Evolutionary conservation across 306 rosid genomes (phyloP).

Genomic region (Prunus mongolica): DNA sequence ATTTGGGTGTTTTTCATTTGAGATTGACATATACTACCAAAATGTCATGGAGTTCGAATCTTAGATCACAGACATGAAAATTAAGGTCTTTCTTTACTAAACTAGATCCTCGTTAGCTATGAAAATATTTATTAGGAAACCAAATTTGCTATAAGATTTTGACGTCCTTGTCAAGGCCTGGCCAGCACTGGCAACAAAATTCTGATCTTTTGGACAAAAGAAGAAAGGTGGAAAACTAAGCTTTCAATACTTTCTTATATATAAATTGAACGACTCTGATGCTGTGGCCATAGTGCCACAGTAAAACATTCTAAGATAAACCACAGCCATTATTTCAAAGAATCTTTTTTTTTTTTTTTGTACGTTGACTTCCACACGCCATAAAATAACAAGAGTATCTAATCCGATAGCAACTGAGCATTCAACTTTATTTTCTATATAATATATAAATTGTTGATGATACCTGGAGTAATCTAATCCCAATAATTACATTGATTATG

Average conservation of each 20-base stretch:
- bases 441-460: background rate
- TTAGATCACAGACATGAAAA: too few species aligned
- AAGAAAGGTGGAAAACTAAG: too few species aligned
- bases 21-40: too few species aligned
- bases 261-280: background rate
- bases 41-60: rapidly evolving
- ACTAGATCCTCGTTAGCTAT: too few species aligned
- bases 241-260: background rate
- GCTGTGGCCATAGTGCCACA: background rate
- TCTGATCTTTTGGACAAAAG: too few species aligned
- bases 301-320: conserved; percentile 1
- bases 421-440: background rate
- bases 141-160: too few species aligned
- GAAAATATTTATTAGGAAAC: too few species aligned
- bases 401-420: background rate
- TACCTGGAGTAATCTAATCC: background rate
- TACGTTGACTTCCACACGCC: background rate
- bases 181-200: too few species aligned
- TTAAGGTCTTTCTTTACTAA: rapidly evolving
- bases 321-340: background rate
- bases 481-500: background rate
- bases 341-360: background rate
- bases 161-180: too few species aligned
- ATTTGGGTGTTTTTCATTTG: background rate
- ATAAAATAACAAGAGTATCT: conserved; percentile 2